These are phyloP conservation scores for Eucommia ulmoides DNA, from an alignment of 257 asterid species.

Conservation along the genomic window DNA sequence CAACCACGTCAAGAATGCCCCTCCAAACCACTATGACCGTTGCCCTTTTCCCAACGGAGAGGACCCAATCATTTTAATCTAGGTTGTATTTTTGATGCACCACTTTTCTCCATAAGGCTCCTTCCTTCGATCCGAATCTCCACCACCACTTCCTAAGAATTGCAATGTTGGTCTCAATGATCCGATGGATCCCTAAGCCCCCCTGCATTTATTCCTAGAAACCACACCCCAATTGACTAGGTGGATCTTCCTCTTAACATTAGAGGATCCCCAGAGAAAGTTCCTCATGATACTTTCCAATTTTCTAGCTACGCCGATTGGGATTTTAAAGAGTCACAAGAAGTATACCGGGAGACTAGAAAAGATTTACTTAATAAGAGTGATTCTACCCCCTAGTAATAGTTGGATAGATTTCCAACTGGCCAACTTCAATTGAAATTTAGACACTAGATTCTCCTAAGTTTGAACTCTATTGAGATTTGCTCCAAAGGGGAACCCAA, in stretches of 20 bases:
- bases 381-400: not conserved
- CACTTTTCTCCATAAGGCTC: too few relatives aligned
- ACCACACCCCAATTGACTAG: not conserved
- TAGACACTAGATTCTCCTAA: not conserved
- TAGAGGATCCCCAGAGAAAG: not conserved
- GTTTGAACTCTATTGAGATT: not conserved
- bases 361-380: not conserved
- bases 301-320: not conserved
- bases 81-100: too few relatives aligned
- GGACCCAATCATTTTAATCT: too few relatives aligned
- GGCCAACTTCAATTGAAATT: not conserved
- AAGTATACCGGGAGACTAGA: not conserved
- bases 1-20: too few relatives aligned
- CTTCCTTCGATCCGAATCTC: too few relatives aligned
- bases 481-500: not conserved
- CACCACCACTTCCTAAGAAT: too few relatives aligned
- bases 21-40: too few relatives aligned
- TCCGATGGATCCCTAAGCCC: not conserved
- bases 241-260: not conserved
- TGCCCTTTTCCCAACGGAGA: too few relatives aligned
- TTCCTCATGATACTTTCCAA: not conserved
- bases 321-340: not conserved
- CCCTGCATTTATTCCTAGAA: not conserved
- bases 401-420: not conserved
- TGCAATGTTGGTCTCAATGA: too few relatives aligned